Conservation (phyloP, 148 eudicot genomes). For the Linanthus parryae region DNA sequence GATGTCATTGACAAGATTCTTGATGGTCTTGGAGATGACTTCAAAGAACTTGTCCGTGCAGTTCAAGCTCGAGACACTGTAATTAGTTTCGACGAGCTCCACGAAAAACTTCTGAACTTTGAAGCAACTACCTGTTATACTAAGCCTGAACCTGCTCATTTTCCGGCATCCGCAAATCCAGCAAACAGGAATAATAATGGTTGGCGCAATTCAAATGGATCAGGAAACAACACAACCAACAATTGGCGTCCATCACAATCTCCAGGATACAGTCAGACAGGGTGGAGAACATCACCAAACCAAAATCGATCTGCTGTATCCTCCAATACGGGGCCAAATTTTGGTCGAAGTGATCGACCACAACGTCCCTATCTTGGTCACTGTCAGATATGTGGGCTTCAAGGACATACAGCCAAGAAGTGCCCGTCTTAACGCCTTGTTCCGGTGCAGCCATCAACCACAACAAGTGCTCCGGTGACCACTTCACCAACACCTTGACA, state of each 20-base stretch:
- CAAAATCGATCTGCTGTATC: no score
- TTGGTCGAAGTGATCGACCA: background rate
- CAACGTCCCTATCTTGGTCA: background rate
- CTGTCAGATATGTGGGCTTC: background rate
- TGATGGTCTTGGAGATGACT: background rate
- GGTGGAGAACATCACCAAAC: no score
- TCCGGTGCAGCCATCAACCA: background rate
- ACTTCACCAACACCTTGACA: background rate
- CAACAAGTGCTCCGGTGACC: background rate
- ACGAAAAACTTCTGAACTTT: background rate
- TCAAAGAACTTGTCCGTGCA: background rate
- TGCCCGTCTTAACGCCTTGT: background rate
- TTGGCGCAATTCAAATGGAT: background rate
- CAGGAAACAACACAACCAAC: background rate
- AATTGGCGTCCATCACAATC: no score
- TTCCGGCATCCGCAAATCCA: background rate
- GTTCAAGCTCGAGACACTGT: background rate
- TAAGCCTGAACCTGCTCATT: background rate
- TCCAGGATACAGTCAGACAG: no score
- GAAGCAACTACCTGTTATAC: background rate
- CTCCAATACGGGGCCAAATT: no score
- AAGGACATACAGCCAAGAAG: background rate
- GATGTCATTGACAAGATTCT: no score
- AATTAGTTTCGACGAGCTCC: no score
- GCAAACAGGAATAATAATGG: background rate